Conservation (phyloP, 2,329 filamentous ascomycete genomes). For the Aureobasidium zeae region DNA sequence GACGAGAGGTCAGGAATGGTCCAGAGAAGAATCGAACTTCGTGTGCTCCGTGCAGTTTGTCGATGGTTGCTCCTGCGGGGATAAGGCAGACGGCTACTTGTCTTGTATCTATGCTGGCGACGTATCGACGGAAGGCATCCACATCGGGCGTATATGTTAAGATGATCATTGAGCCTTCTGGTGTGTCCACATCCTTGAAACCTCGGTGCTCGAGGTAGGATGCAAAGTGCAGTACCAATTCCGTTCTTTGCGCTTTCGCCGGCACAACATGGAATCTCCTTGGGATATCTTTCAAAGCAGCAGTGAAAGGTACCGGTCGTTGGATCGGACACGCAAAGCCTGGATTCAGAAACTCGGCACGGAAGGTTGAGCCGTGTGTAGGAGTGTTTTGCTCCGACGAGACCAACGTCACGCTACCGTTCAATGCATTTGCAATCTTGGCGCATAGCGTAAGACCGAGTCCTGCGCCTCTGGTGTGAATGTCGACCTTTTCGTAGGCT, state of each 20-base stretch:
- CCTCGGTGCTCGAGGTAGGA: conserved; percentile 19
- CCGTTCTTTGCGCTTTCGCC: conserved; percentile 1
- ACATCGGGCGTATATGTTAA: conserved; percentile 24
- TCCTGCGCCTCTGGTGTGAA: conserved; percentile 33
- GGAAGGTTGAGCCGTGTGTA: conserved; percentile 35
- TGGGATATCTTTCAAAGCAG: not conserved
- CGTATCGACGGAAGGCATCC: conserved; percentile 18
- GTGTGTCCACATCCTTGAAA: conserved; percentile 10
- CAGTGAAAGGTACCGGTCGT: not conserved
- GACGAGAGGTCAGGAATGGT: conserved; percentile 23
- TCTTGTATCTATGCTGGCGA: conserved; percentile 1
- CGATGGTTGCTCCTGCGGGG: conserved; percentile 21
- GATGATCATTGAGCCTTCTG: conserved; percentile 21
- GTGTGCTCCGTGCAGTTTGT: conserved; percentile 20
- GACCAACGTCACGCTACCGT: conserved; percentile 32
- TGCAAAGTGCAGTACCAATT: conserved; percentile 18
- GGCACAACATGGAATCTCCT: conserved; percentile 14
- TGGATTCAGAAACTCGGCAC: conserved; percentile 26
- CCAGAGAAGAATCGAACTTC: conserved; percentile 24
- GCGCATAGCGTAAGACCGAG: conserved; percentile 37
- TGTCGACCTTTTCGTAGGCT: conserved; percentile 36
- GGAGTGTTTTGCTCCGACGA: conserved; percentile 25
- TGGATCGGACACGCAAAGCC: conserved; percentile 20
- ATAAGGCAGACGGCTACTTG: conserved; percentile 27
- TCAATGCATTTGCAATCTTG: conserved; percentile 34